Base-by-base conservation (phyloP, 768 basidiomycete genomes). In the Xerocomus brunneocitrinus region DNA sequence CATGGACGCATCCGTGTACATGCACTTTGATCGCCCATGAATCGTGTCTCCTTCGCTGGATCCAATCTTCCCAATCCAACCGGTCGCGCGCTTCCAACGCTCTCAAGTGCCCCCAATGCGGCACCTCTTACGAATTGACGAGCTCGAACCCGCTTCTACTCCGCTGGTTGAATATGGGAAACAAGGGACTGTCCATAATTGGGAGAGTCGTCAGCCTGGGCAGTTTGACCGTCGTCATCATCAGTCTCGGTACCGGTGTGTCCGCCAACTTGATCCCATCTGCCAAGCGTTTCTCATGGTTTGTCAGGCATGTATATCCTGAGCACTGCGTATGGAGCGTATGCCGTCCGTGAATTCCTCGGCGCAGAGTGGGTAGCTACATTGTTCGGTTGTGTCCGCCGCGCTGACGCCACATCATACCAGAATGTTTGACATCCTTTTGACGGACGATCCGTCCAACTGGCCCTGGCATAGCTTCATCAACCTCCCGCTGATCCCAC, bases 1-100 rank as follows among this genome's bases (percentile, higher is more conserved):
- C 72, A 50, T 91, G 89, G 88, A 83, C 82, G 0, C 89, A 91
- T 60, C 89, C 89, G 3, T 91, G 89, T 67, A 82, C 72, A 44
- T 91, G 89, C 62, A 89, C 89, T 0, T 78, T 91, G 36, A 73
- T 91, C 38, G 89, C 89, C 3, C 89, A 91, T 67, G 87, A 91
- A 64, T 71, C 80, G 0, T 91, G 89, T 70, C 79, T 91, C 14
- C 76, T 90, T 31, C 80, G 83, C 57, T 91, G 89, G 89, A 88
- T 91, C 36, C 79, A 83, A 55, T 76, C 85, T 16, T 80, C 87
- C 3, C 85, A 91, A 59, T 73, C 77, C 24, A 82, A 74, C 44
- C 68, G 74, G 9, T 79, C 83, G 8, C 76, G 80, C 28, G 69
- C 77, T 1, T 52, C 60, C 19, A 85, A 87, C 62, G 86, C 87